Evolutionary conservation across 139 green algal species (phyloP).

Genomic region (Micractinium sp.): DNA sequence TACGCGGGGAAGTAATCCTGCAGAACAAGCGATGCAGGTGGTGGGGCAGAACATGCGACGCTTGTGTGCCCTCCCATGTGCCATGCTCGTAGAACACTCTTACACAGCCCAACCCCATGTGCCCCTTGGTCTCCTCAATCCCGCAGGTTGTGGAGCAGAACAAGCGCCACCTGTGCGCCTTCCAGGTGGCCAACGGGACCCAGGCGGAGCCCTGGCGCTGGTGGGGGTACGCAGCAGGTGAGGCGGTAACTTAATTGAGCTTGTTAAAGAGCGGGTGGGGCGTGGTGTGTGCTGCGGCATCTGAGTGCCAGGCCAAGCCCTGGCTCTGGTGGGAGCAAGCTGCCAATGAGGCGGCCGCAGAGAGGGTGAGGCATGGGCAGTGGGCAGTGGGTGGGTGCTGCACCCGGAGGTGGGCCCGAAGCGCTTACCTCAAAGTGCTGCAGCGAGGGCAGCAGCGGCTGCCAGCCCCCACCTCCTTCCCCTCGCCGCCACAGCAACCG

Average conservation of each 20-base stretch:
- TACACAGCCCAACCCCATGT: not conserved
- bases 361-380: too few relatives aligned
- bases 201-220: conserved; percentile 63
- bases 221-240: conserved; percentile 74
- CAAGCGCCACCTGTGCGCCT: conserved; percentile 74
- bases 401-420: too few relatives aligned
- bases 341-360: too few relatives aligned
- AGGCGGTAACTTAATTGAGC: too few relatives aligned
- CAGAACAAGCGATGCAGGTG: not conserved
- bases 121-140: not conserved
- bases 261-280: too few relatives aligned
- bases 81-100: not conserved
- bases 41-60: conserved; percentile 5
- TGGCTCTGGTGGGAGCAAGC: not conserved
- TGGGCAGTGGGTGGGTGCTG: too few relatives aligned
- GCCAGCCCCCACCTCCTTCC: too few relatives aligned
- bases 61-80: conserved; percentile 60
- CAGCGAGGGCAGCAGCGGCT: too few relatives aligned
- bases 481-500: too few relatives aligned
- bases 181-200: conserved; percentile 49
- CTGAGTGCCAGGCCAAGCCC: not conserved
- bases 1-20: not conserved
- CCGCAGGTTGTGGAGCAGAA: conserved; percentile 74
- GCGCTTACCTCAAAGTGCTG: too few relatives aligned
- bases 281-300: too few relatives aligned